A percentile compares a stretch with the other conserved stretches of the same genome.
Evolutionary conservation across 2,329 filamentous ascomycete species (phyloP).

Genomic region (Pleomassaria siparia): DNA sequence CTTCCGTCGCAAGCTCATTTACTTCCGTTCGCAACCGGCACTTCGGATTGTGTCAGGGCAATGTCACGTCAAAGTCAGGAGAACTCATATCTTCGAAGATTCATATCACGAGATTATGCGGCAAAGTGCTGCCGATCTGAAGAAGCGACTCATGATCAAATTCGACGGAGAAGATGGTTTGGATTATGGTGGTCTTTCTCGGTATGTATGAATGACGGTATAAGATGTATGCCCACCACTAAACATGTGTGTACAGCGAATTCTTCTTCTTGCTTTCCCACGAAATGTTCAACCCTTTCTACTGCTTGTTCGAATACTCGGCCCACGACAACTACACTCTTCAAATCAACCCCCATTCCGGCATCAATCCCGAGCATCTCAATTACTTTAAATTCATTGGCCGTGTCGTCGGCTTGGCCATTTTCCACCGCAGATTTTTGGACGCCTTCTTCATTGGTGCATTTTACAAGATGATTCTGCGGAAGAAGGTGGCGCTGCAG

Average conservation of each 20-base stretch:
- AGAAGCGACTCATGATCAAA: slow-evolving; percentile 99
- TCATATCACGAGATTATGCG: slow-evolving; percentile 98
- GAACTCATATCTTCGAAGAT: slow-evolving; percentile 97
- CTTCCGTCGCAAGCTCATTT: slow-evolving; percentile 96
- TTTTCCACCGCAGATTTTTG: slow-evolving; percentile 96
- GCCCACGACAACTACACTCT: slow-evolving; percentile 99
- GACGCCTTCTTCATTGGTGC: slow-evolving; percentile 99
- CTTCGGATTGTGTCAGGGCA: slow-evolving; percentile 94
- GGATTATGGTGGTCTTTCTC: slow-evolving; percentile 94
- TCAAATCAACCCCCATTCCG: slow-evolving; percentile 98
- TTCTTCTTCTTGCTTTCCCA: slow-evolving; percentile 99
- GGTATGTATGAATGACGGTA: slow-evolving; percentile 55
- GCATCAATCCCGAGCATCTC: slow-evolving; percentile 97
- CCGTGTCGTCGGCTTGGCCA: slow-evolving; percentile 91
- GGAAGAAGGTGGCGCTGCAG: slow-evolving; percentile 85
- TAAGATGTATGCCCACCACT: neutral
- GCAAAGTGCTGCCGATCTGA: slow-evolving; percentile 90
- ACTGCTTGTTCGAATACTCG: slow-evolving; percentile 98
- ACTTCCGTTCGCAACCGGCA: slow-evolving; percentile 97
- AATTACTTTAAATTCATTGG: slow-evolving; percentile 99
- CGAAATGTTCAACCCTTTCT: slow-evolving; percentile 99
- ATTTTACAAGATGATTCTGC: slow-evolving; percentile 98
- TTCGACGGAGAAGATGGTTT: slow-evolving; percentile 98
- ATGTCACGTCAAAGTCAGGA: slow-evolving; percentile 95
- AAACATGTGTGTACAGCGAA: slow-evolving; percentile 60